Base-by-base conservation (phyloP, 768 basidiomycete species). In the Leccinellum albellum region DNA sequence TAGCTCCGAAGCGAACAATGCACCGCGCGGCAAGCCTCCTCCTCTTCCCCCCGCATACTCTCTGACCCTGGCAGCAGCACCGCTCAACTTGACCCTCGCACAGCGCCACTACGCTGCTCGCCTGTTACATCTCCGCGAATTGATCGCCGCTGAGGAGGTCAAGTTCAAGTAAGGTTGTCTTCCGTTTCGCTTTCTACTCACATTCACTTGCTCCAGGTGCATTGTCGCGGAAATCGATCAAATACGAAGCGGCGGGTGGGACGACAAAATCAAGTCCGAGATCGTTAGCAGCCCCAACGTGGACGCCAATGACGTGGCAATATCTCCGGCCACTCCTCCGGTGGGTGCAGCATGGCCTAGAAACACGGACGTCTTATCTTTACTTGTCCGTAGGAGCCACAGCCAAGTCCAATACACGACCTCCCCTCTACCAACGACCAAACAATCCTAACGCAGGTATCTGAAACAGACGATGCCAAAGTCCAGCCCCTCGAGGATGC, bases 171-270 rank as follows among this genome's bases (percentile, higher is more conserved):
- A 66, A 26, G 80, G 60, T n/a, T 42, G 7, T 2, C 23, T 14
- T 47, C 29, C 13, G 14, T 33, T 32, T 46, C n/a, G 2, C 14
- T 13, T 17, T 48, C 21, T 15, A 28, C 51, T 9, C n/a, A 23
- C 32, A 17, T 20, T 48, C 49, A 60, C 52, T 23, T 35, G 13
- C 35, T 17, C 8, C 8, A 92, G 91, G 71, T 73, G 71, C 32
- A 76, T 94, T 14, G 78, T 86, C 20, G 73, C 79, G 3, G 93
- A 95, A 71, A 90, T 94, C 46, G 83, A 89, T 50, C 83, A 84
- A 2, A 88, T 94, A 58, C 84, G 86, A 26, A 74, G 79, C 13
- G 90, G 91, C 1, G 70, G 73, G 52, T 84, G 85, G 82, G 87
- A 89, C 63, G 75, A 77, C 50, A 73, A 73, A 61, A 80, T 87